Evolutionary conservation across 805 yeast genomes (phyloP).

Genomic region (Wickerhamiella azyma): DNA sequence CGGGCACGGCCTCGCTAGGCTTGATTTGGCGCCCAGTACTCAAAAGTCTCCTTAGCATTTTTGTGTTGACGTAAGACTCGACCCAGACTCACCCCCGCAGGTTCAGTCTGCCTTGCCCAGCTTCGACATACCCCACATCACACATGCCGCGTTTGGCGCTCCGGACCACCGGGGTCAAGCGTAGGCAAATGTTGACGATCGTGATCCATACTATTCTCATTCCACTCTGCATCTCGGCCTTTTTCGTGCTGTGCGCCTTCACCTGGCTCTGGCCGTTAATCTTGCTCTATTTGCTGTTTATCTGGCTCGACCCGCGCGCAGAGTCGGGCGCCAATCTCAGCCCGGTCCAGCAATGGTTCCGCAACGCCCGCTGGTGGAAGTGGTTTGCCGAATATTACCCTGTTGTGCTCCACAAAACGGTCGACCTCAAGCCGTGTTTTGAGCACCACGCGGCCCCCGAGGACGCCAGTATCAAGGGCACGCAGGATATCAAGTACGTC

Average conservation of each 20-base stretch:
- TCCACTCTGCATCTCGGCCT: constrained; percentile 33
- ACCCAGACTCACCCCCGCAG: neutral
- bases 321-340: constrained; percentile 55
- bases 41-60: constrained; percentile 1
- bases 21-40: neutral
- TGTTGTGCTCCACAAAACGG: constrained; percentile 50
- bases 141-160: constrained; percentile 6
- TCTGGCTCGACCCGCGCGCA: constrained; percentile 49
- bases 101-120: neutral
- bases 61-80: no score
- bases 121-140: neutral
- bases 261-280: constrained; percentile 56
- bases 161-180: constrained; percentile 23
- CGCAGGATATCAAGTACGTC: neutral
- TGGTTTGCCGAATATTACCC: constrained; percentile 74
- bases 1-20: constrained; percentile 46
- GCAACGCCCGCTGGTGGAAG: constrained; percentile 48
- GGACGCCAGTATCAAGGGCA: neutral
- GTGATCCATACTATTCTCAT: constrained; percentile 64
- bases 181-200: constrained; percentile 55
- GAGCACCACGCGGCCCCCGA: neutral
- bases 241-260: constrained; percentile 44
- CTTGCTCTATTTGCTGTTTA: constrained; percentile 47
- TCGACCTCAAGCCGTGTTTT: constrained; percentile 62
- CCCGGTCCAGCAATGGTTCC: constrained; percentile 43